Evolutionary conservation across 176 grass and related monocot species (phyloP), one percentile per base, ranked within the genome.

Genomic region (Olyra latifolia): DNA sequence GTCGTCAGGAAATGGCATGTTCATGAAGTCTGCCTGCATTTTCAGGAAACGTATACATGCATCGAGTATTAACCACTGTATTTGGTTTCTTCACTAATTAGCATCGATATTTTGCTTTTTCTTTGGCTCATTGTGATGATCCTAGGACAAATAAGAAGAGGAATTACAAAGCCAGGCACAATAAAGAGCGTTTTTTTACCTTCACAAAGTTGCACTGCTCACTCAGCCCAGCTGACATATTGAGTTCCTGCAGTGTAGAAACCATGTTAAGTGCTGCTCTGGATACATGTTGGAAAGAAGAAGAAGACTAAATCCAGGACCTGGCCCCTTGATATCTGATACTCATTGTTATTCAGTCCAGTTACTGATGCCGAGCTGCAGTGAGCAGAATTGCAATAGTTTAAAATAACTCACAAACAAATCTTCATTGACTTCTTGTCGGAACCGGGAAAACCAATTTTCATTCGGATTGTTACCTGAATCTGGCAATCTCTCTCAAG

Each of bases 1-100:
- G 57, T 78, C 49, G 19, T 89, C 87, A 70, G 77, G 35, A 59
- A 93, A 87, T 35, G 91, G 84, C 76, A 89, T 93, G 35, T 82
- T 56, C 91, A 93, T 97, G 88, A 97, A 97, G 78, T 92, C 93
- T 6, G 65, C 90, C 93, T 96, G 74, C 69, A 16, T 76, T 15
- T 76, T 71, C 32, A 35, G 32, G 32, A 35, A 3, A 29, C 35
- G 16, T 28, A 13, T 10, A 19, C 0, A 70, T 54, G 83, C 86
- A 86, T n/a, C n/a, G 81, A 89, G 79, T 42, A 25, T 64, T 35
- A 64, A 27, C 1, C 12, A 41, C 5, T 40, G 30, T 11, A 24
- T 39, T 10, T 15, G 0, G 11, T 3, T 12, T 29, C 15, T 43
- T 66, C 20, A 5, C 11, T 38, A 42, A 19, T 12, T 42, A 35